Evolutionary conservation across 257 asterid species (phyloP).

Genomic region (Solanum pennellii): DNA sequence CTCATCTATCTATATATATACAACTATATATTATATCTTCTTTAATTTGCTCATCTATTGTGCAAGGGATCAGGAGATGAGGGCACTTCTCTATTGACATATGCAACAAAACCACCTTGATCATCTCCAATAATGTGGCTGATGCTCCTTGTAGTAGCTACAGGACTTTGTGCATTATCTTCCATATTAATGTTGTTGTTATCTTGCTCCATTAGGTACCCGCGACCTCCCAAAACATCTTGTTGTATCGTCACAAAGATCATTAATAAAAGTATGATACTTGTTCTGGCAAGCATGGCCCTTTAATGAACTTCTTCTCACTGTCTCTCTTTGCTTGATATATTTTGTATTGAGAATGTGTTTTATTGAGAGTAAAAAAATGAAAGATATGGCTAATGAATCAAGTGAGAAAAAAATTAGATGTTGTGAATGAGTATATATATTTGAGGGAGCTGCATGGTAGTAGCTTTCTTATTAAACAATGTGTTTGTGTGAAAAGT

Average conservation of each 20-base stretch:
- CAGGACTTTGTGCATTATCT: not conserved
- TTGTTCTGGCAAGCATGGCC: conserved; percentile 4
- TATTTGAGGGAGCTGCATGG: not conserved
- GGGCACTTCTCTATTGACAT: conserved; percentile 27
- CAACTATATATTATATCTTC: not conserved
- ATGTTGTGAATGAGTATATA: not conserved
- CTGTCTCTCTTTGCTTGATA: not conserved
- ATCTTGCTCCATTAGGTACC: not conserved
- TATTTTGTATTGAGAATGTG: not conserved
- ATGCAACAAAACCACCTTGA: conserved; percentile 19
- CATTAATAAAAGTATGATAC: not conserved
- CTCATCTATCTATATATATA: not conserved
- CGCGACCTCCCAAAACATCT: conserved; percentile 16
- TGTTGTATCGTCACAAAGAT: conserved; percentile 1
- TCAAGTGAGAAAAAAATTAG: not conserved
- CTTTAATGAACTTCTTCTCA: not conserved
- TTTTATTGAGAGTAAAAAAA: not conserved
- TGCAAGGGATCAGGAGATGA: conserved; percentile 36
- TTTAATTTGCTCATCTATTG: conserved; percentile 5
- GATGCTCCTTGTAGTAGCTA: not conserved
- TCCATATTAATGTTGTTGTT: not conserved
- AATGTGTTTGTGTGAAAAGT: not conserved
- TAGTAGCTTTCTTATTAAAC: not conserved
- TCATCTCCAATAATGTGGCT: not conserved
- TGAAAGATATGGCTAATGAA: not conserved